These are phyloP conservation scores for Pilatotrama ljubarskyi DNA, from an alignment of 768 basidiomycete genomes.

Conservation along the genomic window DNA sequence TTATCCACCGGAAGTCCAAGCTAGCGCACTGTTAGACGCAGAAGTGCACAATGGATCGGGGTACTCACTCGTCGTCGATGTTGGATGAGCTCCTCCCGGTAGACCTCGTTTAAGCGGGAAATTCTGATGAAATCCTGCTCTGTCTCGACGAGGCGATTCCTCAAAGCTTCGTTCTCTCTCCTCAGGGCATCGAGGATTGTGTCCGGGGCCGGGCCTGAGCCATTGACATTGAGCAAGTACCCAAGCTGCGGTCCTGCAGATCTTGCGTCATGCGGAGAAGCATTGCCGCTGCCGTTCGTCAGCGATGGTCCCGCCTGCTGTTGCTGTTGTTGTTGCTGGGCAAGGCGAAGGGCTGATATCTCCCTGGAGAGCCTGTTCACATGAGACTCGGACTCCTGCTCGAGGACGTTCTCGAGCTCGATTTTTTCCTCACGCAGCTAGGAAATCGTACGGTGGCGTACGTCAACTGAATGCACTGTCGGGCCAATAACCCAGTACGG, in stretches of 20 bases:
- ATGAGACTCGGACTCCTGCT: conserved; percentile 85
- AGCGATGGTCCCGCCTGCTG: conserved; percentile 46
- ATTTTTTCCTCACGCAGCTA: conserved; percentile 87
- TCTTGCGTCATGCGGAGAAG: conserved; percentile 24
- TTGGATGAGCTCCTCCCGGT: conserved; percentile 81
- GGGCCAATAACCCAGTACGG: not conserved
- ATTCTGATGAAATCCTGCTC: conserved; percentile 79
- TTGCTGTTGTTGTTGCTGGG: conserved; percentile 54
- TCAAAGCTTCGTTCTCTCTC: conserved; percentile 75
- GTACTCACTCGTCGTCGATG: conserved; percentile 69
- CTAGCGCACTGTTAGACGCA: conserved; percentile 36
- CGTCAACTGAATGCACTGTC: not conserved
- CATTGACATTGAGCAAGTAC: conserved; percentile 12
- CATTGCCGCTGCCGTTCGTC: conserved; percentile 29
- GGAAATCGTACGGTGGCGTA: conserved; percentile 1
- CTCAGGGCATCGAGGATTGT: conserved; percentile 75
- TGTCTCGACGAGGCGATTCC: conserved; percentile 65
- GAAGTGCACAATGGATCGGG: not conserved
- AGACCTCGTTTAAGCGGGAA: conserved; percentile 75
- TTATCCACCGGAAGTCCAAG: conserved; percentile 77
- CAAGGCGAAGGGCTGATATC: conserved; percentile 60
- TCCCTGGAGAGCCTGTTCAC: conserved; percentile 77
- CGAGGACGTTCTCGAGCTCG: conserved; percentile 74
- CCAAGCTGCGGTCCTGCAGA: conserved; percentile 4
- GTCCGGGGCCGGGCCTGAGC: conserved; percentile 42